These are phyloP conservation scores for Zygosaccharomyces sapae DNA, from an alignment of 1,139 yeast species.

Conservation along the genomic window DNA sequence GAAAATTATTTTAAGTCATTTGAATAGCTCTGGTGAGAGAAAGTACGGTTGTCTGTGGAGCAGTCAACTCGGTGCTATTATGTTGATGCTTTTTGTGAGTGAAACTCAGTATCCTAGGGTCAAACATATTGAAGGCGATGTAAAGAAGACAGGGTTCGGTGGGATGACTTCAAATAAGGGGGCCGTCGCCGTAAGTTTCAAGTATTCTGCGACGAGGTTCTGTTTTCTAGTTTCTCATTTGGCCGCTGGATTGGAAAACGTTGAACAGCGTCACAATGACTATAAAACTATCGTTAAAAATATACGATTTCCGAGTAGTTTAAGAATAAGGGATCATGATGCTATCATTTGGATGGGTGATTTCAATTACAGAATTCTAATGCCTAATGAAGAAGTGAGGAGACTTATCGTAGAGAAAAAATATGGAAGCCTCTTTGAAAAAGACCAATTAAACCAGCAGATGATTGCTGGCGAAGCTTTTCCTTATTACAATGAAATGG, in stretches of 20 bases:
- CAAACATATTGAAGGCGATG: constrained; percentile 71
- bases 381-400: constrained; percentile 75
- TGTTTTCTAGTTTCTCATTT: constrained; percentile 88
- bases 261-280: constrained; percentile 84
- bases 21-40: constrained; percentile 46
- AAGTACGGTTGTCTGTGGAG: constrained; percentile 71
- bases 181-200: constrained; percentile 80
- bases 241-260: constrained; percentile 87
- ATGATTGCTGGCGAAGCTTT: constrained; percentile 84
- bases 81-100: constrained; percentile 66
- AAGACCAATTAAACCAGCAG: constrained; percentile 79
- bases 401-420: constrained; percentile 47
- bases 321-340: constrained; percentile 73
- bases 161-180: constrained; percentile 93
- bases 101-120: constrained; percentile 59
- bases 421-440: constrained; percentile 50
- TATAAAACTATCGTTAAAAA: constrained; percentile 78
- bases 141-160: constrained; percentile 84
- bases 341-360: constrained; percentile 93
- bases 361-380: constrained; percentile 77
- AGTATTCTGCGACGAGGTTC: constrained; percentile 70
- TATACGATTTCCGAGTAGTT: constrained; percentile 68
- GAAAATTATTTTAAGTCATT: constrained; percentile 51
- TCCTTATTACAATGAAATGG: constrained; percentile 78
- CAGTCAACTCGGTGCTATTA: constrained; percentile 92